Base-by-base conservation (phyloP, 495 filamentous ascomycete genomes). In the Amniculicola lignicola region DNA sequence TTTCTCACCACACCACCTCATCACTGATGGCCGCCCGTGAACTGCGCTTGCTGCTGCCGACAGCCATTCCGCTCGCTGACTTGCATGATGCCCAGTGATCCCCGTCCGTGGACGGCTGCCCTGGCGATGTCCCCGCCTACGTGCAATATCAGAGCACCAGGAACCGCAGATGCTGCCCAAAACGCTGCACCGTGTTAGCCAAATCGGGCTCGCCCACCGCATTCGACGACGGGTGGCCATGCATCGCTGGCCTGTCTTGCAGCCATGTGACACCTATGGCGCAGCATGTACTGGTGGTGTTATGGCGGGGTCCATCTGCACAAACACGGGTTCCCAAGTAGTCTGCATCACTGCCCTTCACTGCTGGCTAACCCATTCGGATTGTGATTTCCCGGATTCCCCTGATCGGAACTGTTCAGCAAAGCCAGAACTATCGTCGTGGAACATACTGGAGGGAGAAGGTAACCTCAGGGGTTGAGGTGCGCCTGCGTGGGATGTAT, bases 81-180 rank as follows among this genome's bases (percentile, higher is more conserved):
- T 43, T 60, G 57, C 57, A 60, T 60, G 57, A 60, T 36, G 57
- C 57, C 57, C 57, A 54, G 57, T 51, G 36, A 37, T 50, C 39
- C 36, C 33, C 48, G 27, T 27, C 4, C 6, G 19, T 40, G 22
- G 25, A 9, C 6, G 40, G 1, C 15, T 3, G 19, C 24, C 36
- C 19, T 16, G 18, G 35, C 16, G 25, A 11, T 50, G 54, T 28
- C 42, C 15, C 18, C 37, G 16, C 19, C 44, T 46, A 48, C 39
- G 36, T 15, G 55, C 55, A 59, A 44, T 43, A 22, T 51, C 35
- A 23, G 33, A 27, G 24, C 3, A 28, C 45, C 54, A 44, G 47
- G n/a, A n/a, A n/a, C 41, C 47, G 29, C 38, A 45, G 47, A 38
- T 41, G 40, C 40, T 59, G 54, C 46, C 54, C 54, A 51, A 57